phyloP scores from a whole-genome alignment of 2,329 filamentous ascomycete species.

The Arachnomyces sp. region DNA sequence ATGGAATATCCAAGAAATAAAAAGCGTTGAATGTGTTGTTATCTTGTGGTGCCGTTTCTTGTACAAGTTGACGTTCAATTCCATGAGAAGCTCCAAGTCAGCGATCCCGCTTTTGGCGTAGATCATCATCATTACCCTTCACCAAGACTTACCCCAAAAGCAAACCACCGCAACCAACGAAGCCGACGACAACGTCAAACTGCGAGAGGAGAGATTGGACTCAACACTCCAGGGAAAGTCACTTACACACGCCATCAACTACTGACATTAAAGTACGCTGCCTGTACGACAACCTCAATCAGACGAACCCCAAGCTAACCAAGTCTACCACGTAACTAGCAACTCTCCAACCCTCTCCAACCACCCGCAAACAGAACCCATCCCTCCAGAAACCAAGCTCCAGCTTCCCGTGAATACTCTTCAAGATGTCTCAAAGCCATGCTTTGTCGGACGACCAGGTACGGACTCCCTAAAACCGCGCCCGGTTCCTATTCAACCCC shows the following conservation, averaged over 20 bases:
- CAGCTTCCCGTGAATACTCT: background rate
- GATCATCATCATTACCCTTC: background rate
- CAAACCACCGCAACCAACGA: too few relatives aligned
- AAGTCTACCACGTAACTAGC: background rate
- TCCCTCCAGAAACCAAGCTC: constrained; percentile 4
- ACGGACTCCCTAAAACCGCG: constrained; percentile 32
- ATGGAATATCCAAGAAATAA: too few relatives aligned
- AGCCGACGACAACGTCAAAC: constrained; percentile 3
- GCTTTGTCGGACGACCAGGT: constrained; percentile 97
- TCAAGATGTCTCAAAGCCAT: constrained; percentile 84
- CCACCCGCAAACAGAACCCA: constrained; percentile 11
- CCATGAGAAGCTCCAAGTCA: background rate
- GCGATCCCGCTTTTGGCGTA: background rate
- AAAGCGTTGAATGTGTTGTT: too few relatives aligned
- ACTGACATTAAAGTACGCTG: too few relatives aligned
- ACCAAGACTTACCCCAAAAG: background rate
- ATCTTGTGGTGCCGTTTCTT: too few relatives aligned
- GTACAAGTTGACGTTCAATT: too few relatives aligned
- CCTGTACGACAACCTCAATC: background rate
- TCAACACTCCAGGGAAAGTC: too few relatives aligned
- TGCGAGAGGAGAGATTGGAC: too few relatives aligned
- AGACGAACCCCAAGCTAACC: background rate
- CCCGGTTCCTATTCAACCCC: too few relatives aligned
- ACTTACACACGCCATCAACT: too few relatives aligned
- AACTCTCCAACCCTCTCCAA: constrained; percentile 16